These are phyloP conservation scores for Termitomyces sp. DNA, from an alignment of 768 basidiomycete species.

Conservation along the genomic window DNA sequence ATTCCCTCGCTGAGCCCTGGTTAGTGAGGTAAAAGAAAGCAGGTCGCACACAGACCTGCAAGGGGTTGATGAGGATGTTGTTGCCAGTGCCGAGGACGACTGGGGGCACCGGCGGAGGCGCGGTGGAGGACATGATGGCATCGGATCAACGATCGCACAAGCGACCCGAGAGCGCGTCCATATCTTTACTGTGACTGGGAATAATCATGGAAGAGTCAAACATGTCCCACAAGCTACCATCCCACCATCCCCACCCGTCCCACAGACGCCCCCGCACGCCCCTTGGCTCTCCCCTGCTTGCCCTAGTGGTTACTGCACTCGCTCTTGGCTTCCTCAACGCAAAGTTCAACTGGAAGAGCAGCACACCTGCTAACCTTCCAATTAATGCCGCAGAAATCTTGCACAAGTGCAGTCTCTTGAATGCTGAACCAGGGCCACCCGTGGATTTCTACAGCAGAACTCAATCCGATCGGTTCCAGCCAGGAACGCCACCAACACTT, in stretches of 20 bases:
- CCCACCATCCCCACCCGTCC: constrained; percentile 14
- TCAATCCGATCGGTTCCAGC: constrained; percentile 59
- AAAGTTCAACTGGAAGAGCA: constrained; percentile 22
- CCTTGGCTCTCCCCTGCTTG: constrained; percentile 6
- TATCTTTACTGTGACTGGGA: neutral
- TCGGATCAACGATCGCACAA: constrained; percentile 15
- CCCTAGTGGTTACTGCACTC: constrained; percentile 12
- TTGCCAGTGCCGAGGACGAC: constrained; percentile 65
- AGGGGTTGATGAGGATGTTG: constrained; percentile 60
- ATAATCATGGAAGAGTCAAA: constrained; percentile 3
- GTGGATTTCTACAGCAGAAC: constrained; percentile 36
- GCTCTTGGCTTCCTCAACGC: constrained; percentile 25
- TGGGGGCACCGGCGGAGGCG: constrained; percentile 50
- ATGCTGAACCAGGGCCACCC: constrained; percentile 47
- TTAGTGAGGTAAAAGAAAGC: neutral
- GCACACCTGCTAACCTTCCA: constrained; percentile 26
- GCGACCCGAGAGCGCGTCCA: constrained; percentile 4
- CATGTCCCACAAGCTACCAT: constrained; percentile 35
- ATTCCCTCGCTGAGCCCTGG: constrained; percentile 68
- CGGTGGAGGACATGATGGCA: constrained; percentile 13
- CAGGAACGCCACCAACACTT: constrained; percentile 60
- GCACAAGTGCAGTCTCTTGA: constrained; percentile 49
- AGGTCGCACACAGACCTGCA: constrained; percentile 41
- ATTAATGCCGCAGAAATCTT: constrained; percentile 41
- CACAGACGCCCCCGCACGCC: constrained; percentile 1